Conservation (phyloP, 2,329 filamentous ascomycete species). For the Zymoseptoria tritici region DNA sequence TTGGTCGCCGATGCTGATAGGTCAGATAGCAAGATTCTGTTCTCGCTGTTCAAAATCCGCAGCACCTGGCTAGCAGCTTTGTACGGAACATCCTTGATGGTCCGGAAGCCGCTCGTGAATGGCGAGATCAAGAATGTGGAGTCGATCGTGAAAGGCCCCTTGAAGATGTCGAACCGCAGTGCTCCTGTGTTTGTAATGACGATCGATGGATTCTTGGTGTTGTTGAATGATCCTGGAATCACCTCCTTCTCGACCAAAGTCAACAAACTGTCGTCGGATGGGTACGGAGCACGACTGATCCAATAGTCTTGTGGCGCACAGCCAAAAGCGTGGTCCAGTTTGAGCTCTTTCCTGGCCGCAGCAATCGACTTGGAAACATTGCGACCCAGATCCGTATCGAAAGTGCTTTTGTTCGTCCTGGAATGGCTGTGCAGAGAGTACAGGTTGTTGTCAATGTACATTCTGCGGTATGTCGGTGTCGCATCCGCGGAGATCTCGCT, state of each 20-base stretch:
- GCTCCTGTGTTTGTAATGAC: slow-evolving; percentile 83
- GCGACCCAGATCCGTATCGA: slow-evolving; percentile 66
- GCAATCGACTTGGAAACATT: slow-evolving; percentile 65
- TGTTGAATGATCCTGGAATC: slow-evolving; percentile 49
- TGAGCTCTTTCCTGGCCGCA: slow-evolving; percentile 59
- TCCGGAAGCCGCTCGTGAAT: slow-evolving; percentile 72
- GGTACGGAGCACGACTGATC: slow-evolving; percentile 72
- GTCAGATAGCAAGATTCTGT: slow-evolving; percentile 39
- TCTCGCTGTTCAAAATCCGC: slow-evolving; percentile 50
- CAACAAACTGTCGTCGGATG: slow-evolving; percentile 67
- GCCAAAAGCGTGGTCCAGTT: slow-evolving; percentile 68
- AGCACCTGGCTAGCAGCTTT: slow-evolving; percentile 62
- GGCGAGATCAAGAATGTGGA: slow-evolving; percentile 80
- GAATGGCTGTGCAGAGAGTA: slow-evolving; percentile 78
- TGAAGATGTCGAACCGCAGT: slow-evolving; percentile 91
- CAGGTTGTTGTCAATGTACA: slow-evolving; percentile 92
- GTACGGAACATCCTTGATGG: slow-evolving; percentile 75
- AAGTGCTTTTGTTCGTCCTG: slow-evolving; percentile 61
- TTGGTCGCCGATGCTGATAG: slow-evolving; percentile 12
- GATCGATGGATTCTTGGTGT: slow-evolving; percentile 51
- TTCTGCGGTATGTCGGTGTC: slow-evolving; percentile 58
- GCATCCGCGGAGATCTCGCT: slow-evolving; percentile 26
- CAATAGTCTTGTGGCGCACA: slow-evolving; percentile 76
- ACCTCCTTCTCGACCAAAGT: slow-evolving; percentile 71
- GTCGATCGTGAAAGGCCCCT: slow-evolving; percentile 83